phyloP scores from a whole-genome alignment of 257 asterid species.

The Solanum bulbocastanum region DNA sequence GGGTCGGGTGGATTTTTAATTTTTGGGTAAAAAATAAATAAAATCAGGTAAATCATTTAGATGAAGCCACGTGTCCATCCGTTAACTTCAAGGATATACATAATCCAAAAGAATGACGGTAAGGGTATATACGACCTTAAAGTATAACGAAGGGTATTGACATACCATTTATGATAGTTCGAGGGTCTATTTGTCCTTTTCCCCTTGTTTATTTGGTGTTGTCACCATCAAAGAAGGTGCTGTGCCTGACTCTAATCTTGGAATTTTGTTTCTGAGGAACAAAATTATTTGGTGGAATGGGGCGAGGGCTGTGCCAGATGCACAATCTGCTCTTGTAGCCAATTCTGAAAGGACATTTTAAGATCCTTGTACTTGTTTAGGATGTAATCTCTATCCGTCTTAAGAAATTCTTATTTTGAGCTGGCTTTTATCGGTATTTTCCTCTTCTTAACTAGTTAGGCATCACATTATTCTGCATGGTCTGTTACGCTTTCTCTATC shows the following conservation, averaged over 20 bases:
- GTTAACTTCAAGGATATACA: too few relatives aligned
- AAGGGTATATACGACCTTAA: too few relatives aligned
- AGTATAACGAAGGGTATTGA: too few relatives aligned
- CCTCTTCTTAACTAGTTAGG: not conserved
- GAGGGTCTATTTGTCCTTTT: too few relatives aligned
- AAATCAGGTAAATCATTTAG: too few relatives aligned
- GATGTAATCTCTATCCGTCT: not conserved
- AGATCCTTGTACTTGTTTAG: not conserved
- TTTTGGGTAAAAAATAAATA: too few relatives aligned
- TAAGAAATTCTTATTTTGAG: not conserved
- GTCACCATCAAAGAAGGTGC: not conserved
- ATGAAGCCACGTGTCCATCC: too few relatives aligned
- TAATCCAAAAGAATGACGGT: too few relatives aligned
- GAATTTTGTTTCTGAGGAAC: not conserved
- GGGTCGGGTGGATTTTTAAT: too few relatives aligned
- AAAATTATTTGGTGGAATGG: not conserved
- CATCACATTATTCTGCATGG: not conserved
- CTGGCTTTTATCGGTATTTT: not conserved
- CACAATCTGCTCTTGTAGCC: not conserved
- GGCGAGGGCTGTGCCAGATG: not conserved
- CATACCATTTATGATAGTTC: too few relatives aligned
- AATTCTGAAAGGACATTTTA: not conserved
- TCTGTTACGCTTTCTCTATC: not conserved
- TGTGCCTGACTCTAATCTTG: not conserved
- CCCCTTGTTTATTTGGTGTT: not conserved